Evolutionary conservation across 140 eudicot genomes (phyloP), one percentile per base, ranked within the genome.

Genomic region (Erigeron philadelphicus): DNA sequence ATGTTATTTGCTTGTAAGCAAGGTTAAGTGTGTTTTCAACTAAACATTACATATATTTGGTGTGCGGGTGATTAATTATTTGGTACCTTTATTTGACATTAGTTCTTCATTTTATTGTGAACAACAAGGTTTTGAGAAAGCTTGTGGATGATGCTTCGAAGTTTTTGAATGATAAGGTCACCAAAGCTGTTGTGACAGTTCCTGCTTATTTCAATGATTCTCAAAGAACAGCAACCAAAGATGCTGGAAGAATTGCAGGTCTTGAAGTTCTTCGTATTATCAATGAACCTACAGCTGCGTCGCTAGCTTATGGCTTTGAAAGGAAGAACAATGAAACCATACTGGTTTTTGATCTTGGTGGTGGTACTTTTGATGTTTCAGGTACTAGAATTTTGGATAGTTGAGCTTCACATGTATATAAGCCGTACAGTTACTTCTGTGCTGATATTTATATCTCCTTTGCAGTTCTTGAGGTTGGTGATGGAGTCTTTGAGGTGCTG

Each of bases 121-220:
- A 21, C 25, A 21, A 21, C 25, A 21, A 89, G 96, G 90, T 89
- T 61, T 76, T 90, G 81, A 85, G 96, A 66, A 90, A 87, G 90
- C 96, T 90, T 74, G 96, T 88, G 46, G 97, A 90, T 68, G 97
- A 90, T 79, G 97, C 96, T 66, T 90, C 96, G 0, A 90, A 86
- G 81, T 90, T 90, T 72, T 71, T 90, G 66, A 88, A 90, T 18
- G 96, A 88, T 71, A 81, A 83, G 75, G 97, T 87, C 3, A 83
- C 93, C 44, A 90, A 90, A 66, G 97, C 97, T 11, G 97, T 88
- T 44, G 97, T 90, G 17, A 90, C 96, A 3, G 97, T 90, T 68
- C 96, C 97, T 76, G 97, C 97, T 45, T 90, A 90, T 74, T 90
- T 90, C 67, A 90, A 90, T 70, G 97, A 90, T 77, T 90, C 96